These are phyloP conservation scores for Clavaria fumosa DNA, from an alignment of 768 basidiomycete genomes.

Conservation along the genomic window DNA sequence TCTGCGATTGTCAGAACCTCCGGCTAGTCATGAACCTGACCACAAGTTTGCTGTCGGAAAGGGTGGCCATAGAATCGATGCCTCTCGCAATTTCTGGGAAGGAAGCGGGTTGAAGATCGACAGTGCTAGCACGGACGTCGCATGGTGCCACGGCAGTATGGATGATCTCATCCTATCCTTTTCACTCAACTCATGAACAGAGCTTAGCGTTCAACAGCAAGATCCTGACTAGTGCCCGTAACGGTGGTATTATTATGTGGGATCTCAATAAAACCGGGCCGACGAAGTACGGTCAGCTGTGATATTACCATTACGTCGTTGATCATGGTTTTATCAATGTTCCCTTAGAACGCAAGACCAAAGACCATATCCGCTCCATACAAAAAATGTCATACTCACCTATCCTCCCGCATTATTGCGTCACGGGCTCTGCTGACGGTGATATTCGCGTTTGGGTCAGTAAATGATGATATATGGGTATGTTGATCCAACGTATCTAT, in stretches of 20 bases:
- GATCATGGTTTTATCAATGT: no score
- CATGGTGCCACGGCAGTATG: slow-evolving; percentile 61
- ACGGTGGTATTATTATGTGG: slow-evolving; percentile 77
- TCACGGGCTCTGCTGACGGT: slow-evolving; percentile 70
- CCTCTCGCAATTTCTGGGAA: slow-evolving; percentile 65
- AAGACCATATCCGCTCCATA: slow-evolving; percentile 59
- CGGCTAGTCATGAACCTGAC: slow-evolving; percentile 24
- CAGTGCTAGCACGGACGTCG: slow-evolving; percentile 62
- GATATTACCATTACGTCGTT: no score
- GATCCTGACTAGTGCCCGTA: slow-evolving; percentile 64
- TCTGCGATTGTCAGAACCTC: slow-evolving; percentile 38
- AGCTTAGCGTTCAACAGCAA: slow-evolving; percentile 51
- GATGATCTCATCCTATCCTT: background rate
- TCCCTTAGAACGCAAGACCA: slow-evolving; percentile 40
- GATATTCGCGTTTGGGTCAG: slow-evolving; percentile 69
- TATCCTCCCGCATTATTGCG: slow-evolving; percentile 54
- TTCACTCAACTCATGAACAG: slow-evolving; percentile 2
- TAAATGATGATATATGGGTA: slow-evolving; percentile 2
- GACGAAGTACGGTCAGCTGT: slow-evolving; percentile 57
- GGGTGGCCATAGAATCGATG: slow-evolving; percentile 55
- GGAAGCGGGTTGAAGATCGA: slow-evolving; percentile 67
- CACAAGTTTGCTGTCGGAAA: slow-evolving; percentile 38
- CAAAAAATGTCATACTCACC: slow-evolving; percentile 53
- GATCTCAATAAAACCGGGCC: slow-evolving; percentile 51
- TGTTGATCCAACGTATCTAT: slow-evolving; percentile 2